Evolutionary conservation across 257 asterid species (phyloP).

Genomic region (Fraxinus excelsior): DNA sequence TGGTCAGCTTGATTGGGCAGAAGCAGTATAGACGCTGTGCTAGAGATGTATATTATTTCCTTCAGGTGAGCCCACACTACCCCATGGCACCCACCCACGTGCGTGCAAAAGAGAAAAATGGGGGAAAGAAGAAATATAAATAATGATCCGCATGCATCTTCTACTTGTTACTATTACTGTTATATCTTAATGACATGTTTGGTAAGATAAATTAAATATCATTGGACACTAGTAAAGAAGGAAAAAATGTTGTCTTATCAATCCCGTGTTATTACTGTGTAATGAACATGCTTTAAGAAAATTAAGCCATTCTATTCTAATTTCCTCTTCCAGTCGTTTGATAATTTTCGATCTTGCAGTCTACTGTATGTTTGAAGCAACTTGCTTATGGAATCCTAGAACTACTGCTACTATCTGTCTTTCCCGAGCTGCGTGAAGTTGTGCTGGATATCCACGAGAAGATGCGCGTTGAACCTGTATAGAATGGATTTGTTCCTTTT

Average conservation of each 20-base stretch:
- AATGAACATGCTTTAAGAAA: not conserved
- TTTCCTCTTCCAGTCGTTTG: not conserved
- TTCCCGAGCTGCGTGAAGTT: conserved; percentile 78
- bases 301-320: not conserved
- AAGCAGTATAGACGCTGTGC: conserved; percentile 88
- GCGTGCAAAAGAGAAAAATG: not conserved
- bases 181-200: not conserved
- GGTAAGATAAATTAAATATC: not conserved
- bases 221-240: not conserved
- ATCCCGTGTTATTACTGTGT: too few relatives aligned
- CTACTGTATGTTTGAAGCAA: conserved; percentile 90
- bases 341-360: conserved; percentile 49
- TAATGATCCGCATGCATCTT: conserved; percentile 3
- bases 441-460: conserved; percentile 74
- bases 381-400: conserved; percentile 91
- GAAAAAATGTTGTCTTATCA: not conserved
- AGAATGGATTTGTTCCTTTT: conserved; percentile 22
- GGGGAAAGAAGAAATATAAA: not conserved
- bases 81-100: conserved; percentile 1
- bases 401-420: conserved; percentile 69
- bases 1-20: conserved; percentile 95
- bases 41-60: conserved; percentile 85
- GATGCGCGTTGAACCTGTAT: conserved; percentile 42
- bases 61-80: conserved; percentile 59
- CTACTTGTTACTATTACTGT: not conserved